Base-by-base conservation (phyloP, 225 moss, liverwort and hornwort genomes). In the Sphagnum tenellum region DNA sequence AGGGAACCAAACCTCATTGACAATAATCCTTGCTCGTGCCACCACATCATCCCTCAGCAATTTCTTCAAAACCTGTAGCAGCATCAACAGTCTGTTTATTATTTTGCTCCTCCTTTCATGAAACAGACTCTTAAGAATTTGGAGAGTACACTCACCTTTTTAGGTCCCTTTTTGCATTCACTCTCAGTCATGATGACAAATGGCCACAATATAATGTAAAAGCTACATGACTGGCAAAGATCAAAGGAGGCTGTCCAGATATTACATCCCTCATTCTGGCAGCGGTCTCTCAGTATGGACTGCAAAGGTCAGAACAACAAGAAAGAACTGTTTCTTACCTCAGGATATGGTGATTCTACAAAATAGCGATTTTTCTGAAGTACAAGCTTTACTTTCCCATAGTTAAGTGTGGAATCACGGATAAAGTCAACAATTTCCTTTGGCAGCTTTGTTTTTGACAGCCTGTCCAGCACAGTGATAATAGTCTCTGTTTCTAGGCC, bases 311-410 rank as follows among this genome's bases (percentile, higher is more conserved):
- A 29, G 29, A 29, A 29, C 29, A 29, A 29, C 29, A 29, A 29
- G 29, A 29, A 29, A 29, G 29, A 29, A 29, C 29, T 29, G 29
- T 29, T 29, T 29, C 29, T 29, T 76, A 93, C 96, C 87, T 98
- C 89, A 59, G 88, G 85, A 60, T 87, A 86, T 65, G 87, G 92
- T 9, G 96, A 98, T 74, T 98, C 96, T 73, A 98, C 93, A 72
- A 98, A 98, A 70, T 98, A 89, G 12, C 90, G 86, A 81, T 98
- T 98, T 74, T 93, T 98, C 77, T 93, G 93, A 45, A 93, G 74
- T 48, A 98, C 90, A 56, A 98, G 93, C 81, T 93, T 98, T 45
- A 98, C 96, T 73, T 93, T 98, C 57, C 93, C 90, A 69, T 86
- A 98, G 59, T 93, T 93, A 4, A 87, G 85, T 5, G 92, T 93